Evolutionary conservation across 164 flowering plant genomes (phyloP).

Genomic region (Aristolochia californica): DNA sequence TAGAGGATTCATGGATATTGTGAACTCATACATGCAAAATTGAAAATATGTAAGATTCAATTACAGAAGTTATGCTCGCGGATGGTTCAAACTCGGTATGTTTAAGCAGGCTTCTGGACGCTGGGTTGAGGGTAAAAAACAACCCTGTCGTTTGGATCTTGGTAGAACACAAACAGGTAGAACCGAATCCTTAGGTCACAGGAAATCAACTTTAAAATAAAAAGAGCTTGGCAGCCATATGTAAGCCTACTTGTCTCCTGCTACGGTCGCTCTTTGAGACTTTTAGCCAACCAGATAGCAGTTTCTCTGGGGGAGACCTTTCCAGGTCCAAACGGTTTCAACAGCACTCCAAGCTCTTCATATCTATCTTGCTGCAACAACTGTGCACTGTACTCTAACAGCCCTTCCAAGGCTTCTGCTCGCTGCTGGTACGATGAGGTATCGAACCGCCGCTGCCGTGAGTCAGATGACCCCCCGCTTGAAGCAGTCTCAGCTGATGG

Average conservation of each 20-base stretch:
- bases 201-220: no score
- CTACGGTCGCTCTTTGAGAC: slow-evolving; percentile 49
- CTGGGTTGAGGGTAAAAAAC: no score
- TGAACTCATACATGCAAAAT: no score
- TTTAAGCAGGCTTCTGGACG: no score
- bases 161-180: no score
- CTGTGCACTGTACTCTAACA: slow-evolving; percentile 90
- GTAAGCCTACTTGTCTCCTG: background rate
- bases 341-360: slow-evolving; percentile 76
- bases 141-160: no score
- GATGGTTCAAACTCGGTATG: no score
- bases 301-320: slow-evolving; percentile 97
- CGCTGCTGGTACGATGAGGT: slow-evolving; percentile 83
- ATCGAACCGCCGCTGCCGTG: slow-evolving; percentile 47
- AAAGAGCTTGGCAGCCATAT: no score
- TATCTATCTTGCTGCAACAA: slow-evolving; percentile 76
- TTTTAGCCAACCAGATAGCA: slow-evolving; percentile 94
- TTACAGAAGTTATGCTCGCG: no score
- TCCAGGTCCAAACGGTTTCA: slow-evolving; percentile 93
- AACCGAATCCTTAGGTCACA: no score
- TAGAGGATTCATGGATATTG: no score
- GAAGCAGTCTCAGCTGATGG: slow-evolving; percentile 40
- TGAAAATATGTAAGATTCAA: no score
- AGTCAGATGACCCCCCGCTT: slow-evolving; percentile 47
- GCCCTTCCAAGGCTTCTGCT: slow-evolving; percentile 93